phyloP scores from a whole-genome alignment of 129 eudicot species.

The Escallonia herrerae region DNA sequence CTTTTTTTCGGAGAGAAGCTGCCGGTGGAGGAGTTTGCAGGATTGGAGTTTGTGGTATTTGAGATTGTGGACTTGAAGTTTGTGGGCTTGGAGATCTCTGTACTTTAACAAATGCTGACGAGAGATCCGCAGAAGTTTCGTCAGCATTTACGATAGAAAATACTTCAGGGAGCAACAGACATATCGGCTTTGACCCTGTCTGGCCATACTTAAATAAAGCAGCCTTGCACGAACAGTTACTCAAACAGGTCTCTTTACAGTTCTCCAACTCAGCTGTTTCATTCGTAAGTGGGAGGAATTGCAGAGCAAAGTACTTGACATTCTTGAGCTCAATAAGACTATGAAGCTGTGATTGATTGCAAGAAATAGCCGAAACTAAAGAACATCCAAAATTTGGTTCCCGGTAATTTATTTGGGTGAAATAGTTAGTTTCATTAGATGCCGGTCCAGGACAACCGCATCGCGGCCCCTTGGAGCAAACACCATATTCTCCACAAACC shows the following conservation, averaged over 20 bases:
- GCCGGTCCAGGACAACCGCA: constrained; percentile 18
- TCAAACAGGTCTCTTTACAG: constrained; percentile 26
- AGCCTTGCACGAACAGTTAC: constrained; percentile 38
- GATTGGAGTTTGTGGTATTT: background rate
- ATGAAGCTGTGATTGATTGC: constrained; percentile 16
- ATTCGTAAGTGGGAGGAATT: background rate
- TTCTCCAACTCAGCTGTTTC: constrained; percentile 6
- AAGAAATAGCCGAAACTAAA: constrained; percentile 16
- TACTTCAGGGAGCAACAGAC: constrained; percentile 25
- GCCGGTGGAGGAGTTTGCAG: background rate
- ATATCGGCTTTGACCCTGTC: constrained; percentile 5
- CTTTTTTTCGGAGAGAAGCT: background rate
- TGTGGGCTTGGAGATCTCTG: background rate
- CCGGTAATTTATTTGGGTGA: constrained; percentile 10
- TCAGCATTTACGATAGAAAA: constrained; percentile 21
- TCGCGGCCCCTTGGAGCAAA: constrained; percentile 13
- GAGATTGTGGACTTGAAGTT: background rate
- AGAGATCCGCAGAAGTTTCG: constrained; percentile 3
- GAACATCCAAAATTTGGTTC: constrained; percentile 30
- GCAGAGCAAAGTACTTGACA: constrained; percentile 15
- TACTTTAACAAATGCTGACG: constrained; percentile 25
- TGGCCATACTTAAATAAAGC: constrained; percentile 16
- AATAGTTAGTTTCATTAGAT: background rate
- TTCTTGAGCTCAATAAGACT: constrained; percentile 11
- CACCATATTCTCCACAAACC: constrained; percentile 24